Evolutionary conservation across 345 rosid species (phyloP).

Genomic region (Citrus sp.): DNA sequence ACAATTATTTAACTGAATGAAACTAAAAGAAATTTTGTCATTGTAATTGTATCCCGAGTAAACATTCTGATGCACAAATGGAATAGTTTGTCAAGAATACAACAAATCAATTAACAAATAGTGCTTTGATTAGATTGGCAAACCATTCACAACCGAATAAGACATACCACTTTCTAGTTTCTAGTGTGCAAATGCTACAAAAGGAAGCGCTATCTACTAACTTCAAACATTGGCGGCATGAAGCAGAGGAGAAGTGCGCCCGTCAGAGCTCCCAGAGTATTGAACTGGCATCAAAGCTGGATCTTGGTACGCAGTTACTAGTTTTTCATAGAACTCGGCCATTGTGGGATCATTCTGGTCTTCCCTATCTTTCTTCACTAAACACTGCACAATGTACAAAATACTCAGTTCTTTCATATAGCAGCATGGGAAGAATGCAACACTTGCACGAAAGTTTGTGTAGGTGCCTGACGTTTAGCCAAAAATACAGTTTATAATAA

Average conservation of each 20-base stretch:
- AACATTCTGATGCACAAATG: neutral
- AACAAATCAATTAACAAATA: neutral
- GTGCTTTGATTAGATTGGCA: neutral
- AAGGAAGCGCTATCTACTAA: neutral
- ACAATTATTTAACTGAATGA: neutral
- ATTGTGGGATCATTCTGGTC: conserved; percentile 57
- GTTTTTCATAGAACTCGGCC: conserved; percentile 52
- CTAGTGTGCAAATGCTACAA: neutral
- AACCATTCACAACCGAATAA: neutral
- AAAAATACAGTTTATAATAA: neutral
- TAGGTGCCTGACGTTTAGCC: neutral
- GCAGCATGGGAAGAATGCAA: neutral
- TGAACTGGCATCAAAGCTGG: conserved; percentile 55
- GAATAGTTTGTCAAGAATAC: neutral
- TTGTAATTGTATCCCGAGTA: too few relatives aligned
- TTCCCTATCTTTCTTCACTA: conserved; percentile 67
- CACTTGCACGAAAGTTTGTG: neutral
- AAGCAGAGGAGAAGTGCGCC: conserved; percentile 49
- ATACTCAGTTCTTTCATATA: conserved; percentile 11
- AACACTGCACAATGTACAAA: conserved; percentile 51
- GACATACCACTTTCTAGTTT: neutral
- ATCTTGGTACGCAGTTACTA: conserved; percentile 63
- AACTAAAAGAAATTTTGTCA: neutral
- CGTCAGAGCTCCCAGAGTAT: conserved; percentile 36
- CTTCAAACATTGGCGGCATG: conserved; percentile 26